Base-by-base conservation (phyloP, 768 basidiomycete genomes). In the Podaxis carcinomalis region DNA sequence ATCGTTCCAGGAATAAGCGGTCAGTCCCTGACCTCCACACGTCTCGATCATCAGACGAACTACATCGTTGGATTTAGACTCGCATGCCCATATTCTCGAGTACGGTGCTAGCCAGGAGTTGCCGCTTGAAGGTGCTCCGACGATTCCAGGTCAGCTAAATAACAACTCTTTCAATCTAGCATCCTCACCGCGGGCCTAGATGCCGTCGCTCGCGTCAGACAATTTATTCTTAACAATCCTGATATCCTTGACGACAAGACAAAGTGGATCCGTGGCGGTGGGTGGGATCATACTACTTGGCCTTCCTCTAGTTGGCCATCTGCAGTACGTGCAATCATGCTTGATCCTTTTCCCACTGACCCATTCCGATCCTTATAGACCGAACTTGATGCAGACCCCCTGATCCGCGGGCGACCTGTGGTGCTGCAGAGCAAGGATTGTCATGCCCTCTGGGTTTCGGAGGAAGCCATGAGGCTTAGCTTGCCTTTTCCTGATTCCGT, bases 211-310 rank as follows among this genome's bases (percentile, higher is more conserved):
- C 81, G 84, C 49, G 80, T 93, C 39, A 79, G 80, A 55, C 68
- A 80, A 21, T 89, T 84, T 71, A 85, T 93, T 57, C 71, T 84
- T 10, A 70, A 77, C 7, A 80, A 85, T 62, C 81, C 81, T 0
- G 85, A 87, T 44, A 72, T 88, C n/a, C 70, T 76, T 21, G 74
- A 76, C 19, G 81, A 92, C 69, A 80, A 75, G 13, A 77, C 81
- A 21, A 81, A 79, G 64, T 86, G 86, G 70, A 80, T 96, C 14
- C 81, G 86, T 57, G 93, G 93, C 2, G 85, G 89, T 69, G 95
- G 94, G 1, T 96, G 95, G 93, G 92, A 96, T 70, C 95, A 96
- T 72, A 95, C 92, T 1, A 74, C 80, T 56, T 91, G 89, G 89
- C 75, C 80, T 6, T 70, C 70, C 19, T 71, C 76, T 32, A 73